Percentiles rank a stretch among this genome's conserved stretches.
Evolutionary conservation across 768 basidiomycete genomes (phyloP).

Genomic region (Lentinus brumalis): DNA sequence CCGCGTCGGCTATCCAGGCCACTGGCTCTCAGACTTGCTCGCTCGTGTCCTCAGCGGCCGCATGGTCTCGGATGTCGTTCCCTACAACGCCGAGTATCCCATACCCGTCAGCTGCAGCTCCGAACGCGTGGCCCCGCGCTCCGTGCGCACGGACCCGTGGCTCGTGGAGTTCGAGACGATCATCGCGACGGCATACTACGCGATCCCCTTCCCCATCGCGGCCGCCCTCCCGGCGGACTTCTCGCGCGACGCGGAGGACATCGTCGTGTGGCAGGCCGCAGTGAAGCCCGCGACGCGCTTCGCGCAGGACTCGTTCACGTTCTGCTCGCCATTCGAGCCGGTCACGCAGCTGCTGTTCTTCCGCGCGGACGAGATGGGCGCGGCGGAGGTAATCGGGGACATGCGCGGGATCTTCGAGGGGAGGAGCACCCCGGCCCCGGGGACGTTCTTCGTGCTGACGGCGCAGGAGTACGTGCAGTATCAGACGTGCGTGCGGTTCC

Average conservation of each 20-base stretch:
- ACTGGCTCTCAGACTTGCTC: slow-evolving; percentile 39
- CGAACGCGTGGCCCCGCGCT: slow-evolving; percentile 19
- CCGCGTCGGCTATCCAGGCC: slow-evolving; percentile 37
- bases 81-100: slow-evolving; percentile 32
- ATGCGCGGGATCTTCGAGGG: slow-evolving; percentile 7
- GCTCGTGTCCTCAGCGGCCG: slow-evolving; percentile 29
- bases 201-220: slow-evolving; percentile 22
- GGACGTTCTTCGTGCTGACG: slow-evolving; percentile 18
- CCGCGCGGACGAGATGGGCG: neutral
- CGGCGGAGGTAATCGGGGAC: neutral
- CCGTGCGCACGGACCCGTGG: slow-evolving; percentile 27
- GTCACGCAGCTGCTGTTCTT: slow-evolving; percentile 14
- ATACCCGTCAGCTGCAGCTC: slow-evolving; percentile 23
- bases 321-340: slow-evolving; percentile 6
- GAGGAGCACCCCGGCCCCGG: slow-evolving; percentile 5
- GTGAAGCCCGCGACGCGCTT: neutral
- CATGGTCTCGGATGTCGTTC: slow-evolving; percentile 30
- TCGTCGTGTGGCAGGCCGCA: slow-evolving; percentile 2
- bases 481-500: slow-evolving; percentile 11
- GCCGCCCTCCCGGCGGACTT: slow-evolving; percentile 14
- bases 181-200: slow-evolving; percentile 22
- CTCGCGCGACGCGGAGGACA: slow-evolving; percentile 16
- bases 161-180: slow-evolving; percentile 26
- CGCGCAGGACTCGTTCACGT: neutral
- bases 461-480: slow-evolving; percentile 13